Evolutionary conservation across 352 stramenopile species (phyloP), one percentile per base, ranked within the genome.

Genomic region (Aphanomyces astaci): DNA sequence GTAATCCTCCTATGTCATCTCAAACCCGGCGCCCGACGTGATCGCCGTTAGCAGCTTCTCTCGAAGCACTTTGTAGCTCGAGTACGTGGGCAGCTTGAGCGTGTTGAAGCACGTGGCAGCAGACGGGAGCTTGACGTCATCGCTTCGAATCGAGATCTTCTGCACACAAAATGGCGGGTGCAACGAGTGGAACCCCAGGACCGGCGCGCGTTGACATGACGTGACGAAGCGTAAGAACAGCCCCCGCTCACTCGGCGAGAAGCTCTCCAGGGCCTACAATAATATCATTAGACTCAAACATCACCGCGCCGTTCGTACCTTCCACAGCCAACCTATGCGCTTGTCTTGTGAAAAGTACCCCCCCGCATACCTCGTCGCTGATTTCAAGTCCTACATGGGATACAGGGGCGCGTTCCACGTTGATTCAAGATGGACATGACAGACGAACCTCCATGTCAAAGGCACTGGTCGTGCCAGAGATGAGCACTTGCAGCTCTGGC

Each of bases 81-180:
- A 96, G 78, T 98, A 99, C 25, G 94, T 98, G 28, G 96, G 96
- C 39, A 99, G 84, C 75, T 98, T 98, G 60, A 99, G 82, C 17
- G 85, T 96, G 78, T 99, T 99, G 78, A 99, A 98, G 79, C 96
- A 99, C 60, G 96, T 99, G 22, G 85, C 96, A 0, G 96, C 93
- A 52, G 87, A 90, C 17, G 95, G 94, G 32, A 99, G 83, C 55
- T 96, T 76, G 57, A 96, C 90, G 48, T 93, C 75, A 72, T 96
- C 83, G 56, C 64, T 54, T 36, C 74, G 74, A 52, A 92, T 86
- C 17, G 74, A 49, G 53, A 90, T 78, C 59, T 86, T 86, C 53
- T 88, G 80, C 63, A 99, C 85, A 60, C 91, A 98, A 73, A 99
- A 98, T 33, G 87, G 86, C 17, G 96, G 96, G 69, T 94, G 92